phyloP scores from a whole-genome alignment of 1,284 basidiomycete genomes.

The Moesziomyces sp. region DNA sequence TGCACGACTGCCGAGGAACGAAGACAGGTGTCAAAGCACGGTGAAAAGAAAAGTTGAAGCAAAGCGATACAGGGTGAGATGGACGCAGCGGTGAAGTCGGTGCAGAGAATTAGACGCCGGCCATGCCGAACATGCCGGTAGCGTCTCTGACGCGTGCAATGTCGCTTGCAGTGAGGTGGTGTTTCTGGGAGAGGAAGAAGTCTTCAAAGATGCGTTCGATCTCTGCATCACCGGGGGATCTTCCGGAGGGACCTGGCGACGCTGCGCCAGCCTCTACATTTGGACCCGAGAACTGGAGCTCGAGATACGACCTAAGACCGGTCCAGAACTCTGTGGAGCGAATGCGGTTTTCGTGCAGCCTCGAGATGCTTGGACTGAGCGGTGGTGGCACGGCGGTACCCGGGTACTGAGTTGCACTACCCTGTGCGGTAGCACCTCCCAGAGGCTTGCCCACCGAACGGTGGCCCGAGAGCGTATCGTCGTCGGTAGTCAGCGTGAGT shows the following conservation, averaged over 20 bases:
- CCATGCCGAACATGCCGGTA: constrained; percentile 64
- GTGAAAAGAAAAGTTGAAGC: too few species aligned
- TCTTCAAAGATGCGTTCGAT: constrained; percentile 64
- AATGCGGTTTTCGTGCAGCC: constrained; percentile 58
- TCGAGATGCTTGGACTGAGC: constrained; percentile 53
- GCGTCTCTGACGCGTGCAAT: constrained; percentile 61
- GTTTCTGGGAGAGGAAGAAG: constrained; percentile 64
- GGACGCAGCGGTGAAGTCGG: background rate
- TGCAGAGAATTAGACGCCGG: constrained; percentile 30
- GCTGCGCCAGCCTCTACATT: constrained; percentile 39
- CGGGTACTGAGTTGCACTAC: constrained; percentile 29
- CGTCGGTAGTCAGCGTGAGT: constrained; percentile 63
- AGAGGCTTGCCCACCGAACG: constrained; percentile 33
- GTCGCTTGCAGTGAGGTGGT: constrained; percentile 62
- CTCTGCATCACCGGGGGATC: constrained; percentile 59
- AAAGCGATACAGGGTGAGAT: background rate
- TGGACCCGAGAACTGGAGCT: constrained; percentile 53
- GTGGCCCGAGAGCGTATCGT: constrained; percentile 41
- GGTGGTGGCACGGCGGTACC: constrained; percentile 31
- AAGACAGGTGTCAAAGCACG: too few species aligned
- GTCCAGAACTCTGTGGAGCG: constrained; percentile 62
- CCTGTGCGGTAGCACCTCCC: constrained; percentile 24
- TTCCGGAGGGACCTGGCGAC: constrained; percentile 27
- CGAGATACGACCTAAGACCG: constrained; percentile 51
- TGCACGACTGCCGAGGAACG: too few species aligned